Evolutionary conservation across 2,329 filamentous ascomycete genomes (phyloP).

Genomic region (Rasamsonia emersonii): DNA sequence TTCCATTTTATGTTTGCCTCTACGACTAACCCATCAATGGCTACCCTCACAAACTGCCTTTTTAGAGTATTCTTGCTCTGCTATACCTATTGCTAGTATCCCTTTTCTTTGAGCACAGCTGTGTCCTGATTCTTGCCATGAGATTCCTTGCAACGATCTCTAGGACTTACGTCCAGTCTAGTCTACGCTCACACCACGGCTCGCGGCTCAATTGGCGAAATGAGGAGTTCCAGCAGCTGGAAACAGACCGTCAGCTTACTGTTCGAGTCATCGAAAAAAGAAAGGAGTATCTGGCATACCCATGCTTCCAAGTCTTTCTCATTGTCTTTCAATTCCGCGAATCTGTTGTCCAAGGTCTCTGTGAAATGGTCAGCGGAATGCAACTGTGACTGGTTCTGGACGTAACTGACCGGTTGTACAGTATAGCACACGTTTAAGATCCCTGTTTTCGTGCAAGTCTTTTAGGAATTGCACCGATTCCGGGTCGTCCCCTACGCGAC

Average conservation of each 20-base stretch:
- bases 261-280: not conserved
- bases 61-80: no score
- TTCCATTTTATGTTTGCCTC: no score
- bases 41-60: no score
- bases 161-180: no score
- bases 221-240: constrained; percentile 2
- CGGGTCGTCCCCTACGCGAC: constrained; percentile 1
- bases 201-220: constrained; percentile 3
- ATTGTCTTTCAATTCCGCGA: not conserved
- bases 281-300: not conserved
- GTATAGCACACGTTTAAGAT: not conserved
- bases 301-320: constrained; percentile 1
- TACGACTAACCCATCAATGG: no score
- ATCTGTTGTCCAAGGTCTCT: constrained; percentile 2
- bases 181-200: no score
- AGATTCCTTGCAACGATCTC: no score
- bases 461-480: not conserved
- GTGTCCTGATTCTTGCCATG: no score
- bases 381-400: not conserved
- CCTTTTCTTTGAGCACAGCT: no score
- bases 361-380: not conserved
- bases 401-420: constrained; percentile 1
- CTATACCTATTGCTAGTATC: no score
- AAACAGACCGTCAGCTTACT: not conserved
- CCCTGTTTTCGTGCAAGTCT: not conserved